Conservation (phyloP, 78 protist species). For the Dictyostelium capitatum region DNA sequence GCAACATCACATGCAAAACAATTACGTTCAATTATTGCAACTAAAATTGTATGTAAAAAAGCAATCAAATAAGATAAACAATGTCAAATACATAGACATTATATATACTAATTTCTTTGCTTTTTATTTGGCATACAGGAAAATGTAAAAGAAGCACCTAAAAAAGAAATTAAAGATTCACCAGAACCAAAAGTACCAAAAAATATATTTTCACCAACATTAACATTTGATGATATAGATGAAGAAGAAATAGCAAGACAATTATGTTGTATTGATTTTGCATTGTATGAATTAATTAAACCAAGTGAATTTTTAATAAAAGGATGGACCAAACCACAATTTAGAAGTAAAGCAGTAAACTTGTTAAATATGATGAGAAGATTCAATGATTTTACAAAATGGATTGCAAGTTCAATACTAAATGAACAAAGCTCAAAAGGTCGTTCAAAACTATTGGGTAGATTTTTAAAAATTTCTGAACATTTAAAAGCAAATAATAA, state of each 20-base stretch:
- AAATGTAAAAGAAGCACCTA: not conserved
- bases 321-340: conserved; percentile 84
- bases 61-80: no score
- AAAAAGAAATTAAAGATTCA: conserved; percentile 31
- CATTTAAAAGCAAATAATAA: conserved; percentile 69
- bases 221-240: conserved; percentile 81
- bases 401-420: conserved; percentile 79
- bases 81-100: not conserved
- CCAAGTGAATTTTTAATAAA: conserved; percentile 83
- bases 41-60: conserved; percentile 41
- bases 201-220: conserved; percentile 79
- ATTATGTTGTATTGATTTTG: conserved; percentile 80
- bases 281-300: conserved; percentile 70
- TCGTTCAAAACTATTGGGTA: conserved; percentile 47
- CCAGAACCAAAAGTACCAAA: conserved; percentile 88
- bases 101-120: not conserved
- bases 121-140: no score
- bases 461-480: conserved; percentile 81
- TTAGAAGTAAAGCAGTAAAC: conserved; percentile 61
- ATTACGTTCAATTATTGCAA: not conserved
- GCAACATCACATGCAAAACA: conserved; percentile 37
- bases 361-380: conserved; percentile 67
- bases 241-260: conserved; percentile 88
- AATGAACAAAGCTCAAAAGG: conserved; percentile 63
- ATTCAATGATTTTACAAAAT: conserved; percentile 84